These are phyloP conservation scores for Cornus florida DNA, from an alignment of 148 eudicot species.

Conservation along the genomic window DNA sequence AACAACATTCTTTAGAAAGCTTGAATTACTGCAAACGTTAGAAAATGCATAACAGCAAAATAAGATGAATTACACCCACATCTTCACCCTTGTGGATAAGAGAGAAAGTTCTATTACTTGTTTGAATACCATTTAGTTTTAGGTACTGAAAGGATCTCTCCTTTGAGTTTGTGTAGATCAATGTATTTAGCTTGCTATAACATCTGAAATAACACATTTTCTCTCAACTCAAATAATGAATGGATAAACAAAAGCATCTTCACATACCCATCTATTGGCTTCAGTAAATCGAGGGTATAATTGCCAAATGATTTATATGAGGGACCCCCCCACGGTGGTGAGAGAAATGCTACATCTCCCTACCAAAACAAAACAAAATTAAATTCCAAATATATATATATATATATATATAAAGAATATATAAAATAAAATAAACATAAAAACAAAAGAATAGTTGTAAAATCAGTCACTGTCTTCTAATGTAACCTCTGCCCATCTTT, in stretches of 20 bases:
- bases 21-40: neutral
- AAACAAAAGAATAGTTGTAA: too few species aligned
- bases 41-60: neutral
- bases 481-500: neutral
- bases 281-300: conserved; percentile 49
- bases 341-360: conserved; percentile 46
- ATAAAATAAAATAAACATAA: too few species aligned
- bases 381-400: too few species aligned
- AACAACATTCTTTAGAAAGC: neutral
- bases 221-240: neutral
- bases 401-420: too few species aligned
- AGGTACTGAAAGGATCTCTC: too few species aligned
- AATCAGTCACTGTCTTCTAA: neutral
- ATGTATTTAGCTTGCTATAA: neutral
- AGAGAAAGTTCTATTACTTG: too few species aligned
- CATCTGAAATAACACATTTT: neutral
- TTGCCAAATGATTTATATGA: conserved; percentile 34
- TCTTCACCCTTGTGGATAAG: neutral
- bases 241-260: conserved; percentile 1
- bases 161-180: too few species aligned
- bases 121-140: too few species aligned
- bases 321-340: conserved; percentile 71
- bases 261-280: conserved; percentile 57
- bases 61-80: neutral
- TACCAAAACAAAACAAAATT: conserved; percentile 15